Conservation (phyloP, 1,284 basidiomycete species). For the Pseudozyma tsukubaensis region DNA sequence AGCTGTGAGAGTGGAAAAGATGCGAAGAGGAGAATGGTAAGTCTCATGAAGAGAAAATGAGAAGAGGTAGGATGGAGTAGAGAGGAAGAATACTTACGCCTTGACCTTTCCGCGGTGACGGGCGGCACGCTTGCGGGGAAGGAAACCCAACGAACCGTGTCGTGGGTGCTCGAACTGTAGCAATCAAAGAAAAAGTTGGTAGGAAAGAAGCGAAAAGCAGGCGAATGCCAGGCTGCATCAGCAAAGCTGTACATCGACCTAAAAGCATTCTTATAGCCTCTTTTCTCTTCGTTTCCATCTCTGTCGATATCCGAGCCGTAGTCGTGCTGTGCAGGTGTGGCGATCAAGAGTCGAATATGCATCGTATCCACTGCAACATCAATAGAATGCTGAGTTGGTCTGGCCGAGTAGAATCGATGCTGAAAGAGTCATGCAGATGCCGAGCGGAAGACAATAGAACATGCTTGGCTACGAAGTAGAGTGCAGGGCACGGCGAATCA, state of each 20-base stretch:
- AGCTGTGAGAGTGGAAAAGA: slow-evolving; percentile 16
- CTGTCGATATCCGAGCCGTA: slow-evolving; percentile 8
- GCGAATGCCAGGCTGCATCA: slow-evolving; percentile 57
- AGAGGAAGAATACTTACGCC: slow-evolving; percentile 44
- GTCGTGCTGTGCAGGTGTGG: background rate
- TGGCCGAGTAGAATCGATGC: no score
- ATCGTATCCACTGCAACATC: slow-evolving; percentile 3
- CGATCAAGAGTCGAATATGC: background rate
- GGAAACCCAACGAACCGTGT: slow-evolving; percentile 69
- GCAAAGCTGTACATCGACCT: slow-evolving; percentile 61
- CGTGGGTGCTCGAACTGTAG: slow-evolving; percentile 68
- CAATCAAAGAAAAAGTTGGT: slow-evolving; percentile 10
- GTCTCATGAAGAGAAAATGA: background rate
- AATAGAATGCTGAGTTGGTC: background rate
- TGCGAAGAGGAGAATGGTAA: background rate
- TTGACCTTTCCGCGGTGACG: slow-evolving; percentile 68
- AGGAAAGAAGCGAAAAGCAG: slow-evolving; percentile 50
- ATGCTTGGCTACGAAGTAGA: no score
- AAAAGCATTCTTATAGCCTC: slow-evolving; percentile 43
- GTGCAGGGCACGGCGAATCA: no score
- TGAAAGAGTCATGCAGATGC: no score
- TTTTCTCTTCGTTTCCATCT: slow-evolving; percentile 32
- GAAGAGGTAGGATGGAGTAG: background rate
- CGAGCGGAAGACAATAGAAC: no score
- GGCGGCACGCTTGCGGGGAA: slow-evolving; percentile 69